A percentile compares a stretch with the other conserved stretches of the same genome.
Evolutionary conservation across 371 early-diverging fungal genomes (phyloP).

Genomic region (Syncephalastrum contaminatum): DNA sequence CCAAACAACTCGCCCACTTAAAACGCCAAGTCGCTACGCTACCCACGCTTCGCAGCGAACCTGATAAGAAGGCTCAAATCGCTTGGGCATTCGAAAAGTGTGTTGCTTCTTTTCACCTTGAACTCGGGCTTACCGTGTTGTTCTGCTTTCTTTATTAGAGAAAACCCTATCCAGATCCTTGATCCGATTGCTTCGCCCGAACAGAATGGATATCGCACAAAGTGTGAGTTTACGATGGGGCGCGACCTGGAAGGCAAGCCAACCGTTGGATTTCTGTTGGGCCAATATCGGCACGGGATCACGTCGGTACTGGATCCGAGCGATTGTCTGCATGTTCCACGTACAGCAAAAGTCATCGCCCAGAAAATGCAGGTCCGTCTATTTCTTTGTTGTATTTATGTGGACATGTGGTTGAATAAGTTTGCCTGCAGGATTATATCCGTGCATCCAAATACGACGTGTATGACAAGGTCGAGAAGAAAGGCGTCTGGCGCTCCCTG

Average conservation of each 20-base stretch:
- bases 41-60: conserved; percentile 17
- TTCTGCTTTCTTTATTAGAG: neutral
- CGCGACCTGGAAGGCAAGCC: conserved; percentile 50
- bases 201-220: conserved; percentile 68
- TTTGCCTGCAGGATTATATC: conserved; percentile 42
- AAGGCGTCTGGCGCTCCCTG: conserved; percentile 70
- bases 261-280: conserved; percentile 74
- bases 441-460: conserved; percentile 42
- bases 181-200: conserved; percentile 67
- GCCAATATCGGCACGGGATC: conserved; percentile 63
- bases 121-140: neutral
- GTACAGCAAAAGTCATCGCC: conserved; percentile 55
- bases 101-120: conserved; percentile 1
- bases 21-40: conserved; percentile 29
- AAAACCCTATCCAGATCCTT: conserved; percentile 44
- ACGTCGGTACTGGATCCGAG: conserved; percentile 52
- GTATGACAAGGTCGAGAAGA: conserved; percentile 60
- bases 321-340: conserved; percentile 54
- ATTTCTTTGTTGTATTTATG: neutral
- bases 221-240: conserved; percentile 85
- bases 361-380: conserved; percentile 37
- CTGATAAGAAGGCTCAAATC: conserved; percentile 20
- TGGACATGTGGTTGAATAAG: neutral
- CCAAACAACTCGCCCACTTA: conserved; percentile 21
- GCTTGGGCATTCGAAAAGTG: conserved; percentile 38